Conservation (phyloP, 2,329 filamentous ascomycete species). For the Fusarium armeniacum region DNA sequence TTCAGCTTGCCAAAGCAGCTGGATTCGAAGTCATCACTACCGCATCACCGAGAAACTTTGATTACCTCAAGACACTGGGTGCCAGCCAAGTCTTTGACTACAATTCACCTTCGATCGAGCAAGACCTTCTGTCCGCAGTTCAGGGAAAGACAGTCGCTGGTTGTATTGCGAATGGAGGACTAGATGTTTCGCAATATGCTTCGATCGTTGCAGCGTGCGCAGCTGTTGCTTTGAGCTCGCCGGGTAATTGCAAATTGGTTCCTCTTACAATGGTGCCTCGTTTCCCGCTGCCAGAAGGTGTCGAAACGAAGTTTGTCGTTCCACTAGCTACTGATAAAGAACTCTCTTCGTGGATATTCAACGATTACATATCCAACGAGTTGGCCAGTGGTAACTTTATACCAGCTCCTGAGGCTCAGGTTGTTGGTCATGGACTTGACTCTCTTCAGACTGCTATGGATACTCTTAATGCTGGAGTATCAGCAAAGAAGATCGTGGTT, state of each 20-base stretch:
- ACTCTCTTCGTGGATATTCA: slow-evolving; percentile 13
- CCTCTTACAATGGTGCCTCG: slow-evolving; percentile 22
- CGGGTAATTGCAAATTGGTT: slow-evolving; percentile 8
- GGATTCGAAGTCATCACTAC: slow-evolving; percentile 25
- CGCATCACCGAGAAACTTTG: slow-evolving; percentile 21
- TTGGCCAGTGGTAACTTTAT: slow-evolving; percentile 14
- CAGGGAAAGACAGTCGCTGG: slow-evolving; percentile 15
- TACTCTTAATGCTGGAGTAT: slow-evolving; percentile 9
- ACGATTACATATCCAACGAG: slow-evolving; percentile 1
- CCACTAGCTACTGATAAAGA: slow-evolving; percentile 10
- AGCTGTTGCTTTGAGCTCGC: slow-evolving; percentile 22
- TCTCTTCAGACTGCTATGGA: slow-evolving; percentile 14
- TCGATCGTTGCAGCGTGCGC: slow-evolving; percentile 15
- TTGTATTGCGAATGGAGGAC: slow-evolving; percentile 16
- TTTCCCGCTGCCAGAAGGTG: slow-evolving; percentile 4
- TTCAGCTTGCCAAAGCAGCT: slow-evolving; percentile 25
- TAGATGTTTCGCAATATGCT: slow-evolving; percentile 4
- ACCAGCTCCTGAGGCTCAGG: background rate
- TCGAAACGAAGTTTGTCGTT: slow-evolving; percentile 24
- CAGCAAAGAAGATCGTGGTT: slow-evolving; percentile 18
- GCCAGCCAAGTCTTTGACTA: slow-evolving; percentile 20
- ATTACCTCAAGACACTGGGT: slow-evolving; percentile 20
- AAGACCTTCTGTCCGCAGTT: background rate
- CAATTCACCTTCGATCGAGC: background rate
- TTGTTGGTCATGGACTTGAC: slow-evolving; percentile 12